These are phyloP conservation scores for Corylus heterophylla DNA, from an alignment of 306 rosid species.

Conservation along the genomic window DNA sequence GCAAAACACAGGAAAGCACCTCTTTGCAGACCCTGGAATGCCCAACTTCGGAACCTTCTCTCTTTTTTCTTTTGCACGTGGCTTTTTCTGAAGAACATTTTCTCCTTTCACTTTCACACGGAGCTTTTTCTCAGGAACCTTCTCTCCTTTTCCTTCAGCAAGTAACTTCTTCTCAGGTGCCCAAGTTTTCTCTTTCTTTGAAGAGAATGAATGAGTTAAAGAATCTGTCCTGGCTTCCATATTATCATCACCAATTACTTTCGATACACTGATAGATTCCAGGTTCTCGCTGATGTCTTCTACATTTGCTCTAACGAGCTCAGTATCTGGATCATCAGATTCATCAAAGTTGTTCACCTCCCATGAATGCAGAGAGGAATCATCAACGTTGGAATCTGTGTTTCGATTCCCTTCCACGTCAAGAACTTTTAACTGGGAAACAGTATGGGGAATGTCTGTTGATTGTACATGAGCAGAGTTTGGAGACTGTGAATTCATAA, in stretches of 20 bases:
- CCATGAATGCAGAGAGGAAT: constrained; percentile 30
- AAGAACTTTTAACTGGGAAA: constrained; percentile 27
- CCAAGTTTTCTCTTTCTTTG: constrained; percentile 26
- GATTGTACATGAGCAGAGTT: constrained; percentile 32
- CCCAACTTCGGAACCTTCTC: constrained; percentile 36
- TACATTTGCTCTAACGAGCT: constrained; percentile 27
- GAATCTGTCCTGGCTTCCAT: constrained; percentile 34
- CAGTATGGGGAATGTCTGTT: constrained; percentile 5
- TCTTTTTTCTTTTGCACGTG: constrained; percentile 25
- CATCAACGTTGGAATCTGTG: constrained; percentile 24
- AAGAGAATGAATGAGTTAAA: constrained; percentile 29
- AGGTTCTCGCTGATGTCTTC: constrained; percentile 36
- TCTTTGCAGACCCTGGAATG: constrained; percentile 71
- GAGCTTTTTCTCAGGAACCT: constrained; percentile 35
- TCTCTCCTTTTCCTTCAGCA: constrained; percentile 38
- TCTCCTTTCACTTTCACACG: constrained; percentile 41
- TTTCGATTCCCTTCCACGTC: constrained; percentile 32
- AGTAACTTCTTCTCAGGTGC: constrained; percentile 33
- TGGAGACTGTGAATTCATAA: constrained; percentile 34
- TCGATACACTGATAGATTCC: constrained; percentile 23
- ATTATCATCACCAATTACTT: constrained; percentile 26
- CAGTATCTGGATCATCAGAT: constrained; percentile 33
- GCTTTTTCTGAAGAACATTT: constrained; percentile 35
- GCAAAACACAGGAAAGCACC: constrained; percentile 43
- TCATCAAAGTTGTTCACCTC: constrained; percentile 43